Evolutionary conservation across 2,329 filamentous ascomycete genomes (phyloP).

Genomic region (Neonectria magnoliae): DNA sequence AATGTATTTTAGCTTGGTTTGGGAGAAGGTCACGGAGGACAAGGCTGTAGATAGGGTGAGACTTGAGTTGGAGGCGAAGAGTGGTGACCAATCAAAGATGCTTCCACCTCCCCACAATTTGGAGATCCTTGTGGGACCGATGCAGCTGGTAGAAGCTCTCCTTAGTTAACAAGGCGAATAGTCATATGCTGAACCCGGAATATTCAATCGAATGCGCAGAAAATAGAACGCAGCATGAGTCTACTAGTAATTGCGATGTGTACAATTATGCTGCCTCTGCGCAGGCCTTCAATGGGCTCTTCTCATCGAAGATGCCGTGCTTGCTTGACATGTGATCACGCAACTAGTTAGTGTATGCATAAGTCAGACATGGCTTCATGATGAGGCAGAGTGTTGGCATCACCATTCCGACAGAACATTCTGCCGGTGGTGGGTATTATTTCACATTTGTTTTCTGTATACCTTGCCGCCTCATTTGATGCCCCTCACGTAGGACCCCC

Average conservation of each 20-base stretch:
- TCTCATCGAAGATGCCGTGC: neutral
- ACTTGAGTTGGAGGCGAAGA: neutral
- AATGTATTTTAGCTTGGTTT: slow-evolving; percentile 4
- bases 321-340: slow-evolving; percentile 24
- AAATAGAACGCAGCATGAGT: neutral
- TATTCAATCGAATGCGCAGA: neutral
- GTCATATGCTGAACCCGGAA: neutral
- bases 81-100: slow-evolving; percentile 3
- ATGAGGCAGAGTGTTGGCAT: slow-evolving; percentile 9
- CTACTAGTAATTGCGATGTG: neutral
- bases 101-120: slow-evolving; percentile 10
- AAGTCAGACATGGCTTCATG: slow-evolving; percentile 2
- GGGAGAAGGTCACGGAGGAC: slow-evolving; percentile 11
- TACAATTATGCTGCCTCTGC: no score
- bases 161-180: neutral
- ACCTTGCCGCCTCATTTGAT: slow-evolving; percentile 31
- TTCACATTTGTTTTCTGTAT: slow-evolving; percentile 41
- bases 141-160: neutral
- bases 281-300: neutral
- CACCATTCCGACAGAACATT: slow-evolving; percentile 15
- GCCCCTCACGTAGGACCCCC: slow-evolving; percentile 35
- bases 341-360: neutral
- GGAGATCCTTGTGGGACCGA: neutral
- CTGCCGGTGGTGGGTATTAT: slow-evolving; percentile 38
- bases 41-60: slow-evolving; percentile 6